Percentiles rank a stretch among this genome's conserved stretches.
phyloP scores from a whole-genome alignment of 1,284 basidiomycete genomes.

The Sanghuangporus weigelae region DNA sequence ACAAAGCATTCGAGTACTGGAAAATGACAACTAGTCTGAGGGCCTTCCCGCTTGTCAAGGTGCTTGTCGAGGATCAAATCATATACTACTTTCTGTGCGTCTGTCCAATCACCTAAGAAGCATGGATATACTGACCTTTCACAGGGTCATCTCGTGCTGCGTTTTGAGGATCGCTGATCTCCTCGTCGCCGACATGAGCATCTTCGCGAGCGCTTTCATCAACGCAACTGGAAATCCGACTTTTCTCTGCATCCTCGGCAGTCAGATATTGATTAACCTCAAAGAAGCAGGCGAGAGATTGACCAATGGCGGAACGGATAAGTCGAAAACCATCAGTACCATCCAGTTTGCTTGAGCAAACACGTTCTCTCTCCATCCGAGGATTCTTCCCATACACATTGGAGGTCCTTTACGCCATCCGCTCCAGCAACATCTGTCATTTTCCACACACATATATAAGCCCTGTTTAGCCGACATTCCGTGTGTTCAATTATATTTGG shows the following conservation, averaged over 20 bases:
- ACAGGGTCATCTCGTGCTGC: not conserved
- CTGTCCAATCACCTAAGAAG: not conserved
- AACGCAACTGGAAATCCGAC: not conserved
- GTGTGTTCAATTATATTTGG: not conserved
- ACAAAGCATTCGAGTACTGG: conserved; percentile 1
- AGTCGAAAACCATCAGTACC: not conserved
- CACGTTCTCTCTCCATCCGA: too few relatives aligned
- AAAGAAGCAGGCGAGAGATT: conserved; percentile 5
- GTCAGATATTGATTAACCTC: conserved; percentile 5
- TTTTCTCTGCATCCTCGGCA: conserved; percentile 2
- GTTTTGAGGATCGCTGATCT: not conserved
- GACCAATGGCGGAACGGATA: conserved; percentile 1
- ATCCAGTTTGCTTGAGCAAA: not conserved
- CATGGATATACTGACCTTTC: not conserved
- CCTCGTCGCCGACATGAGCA: not conserved
- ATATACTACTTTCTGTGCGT: conserved; percentile 1
- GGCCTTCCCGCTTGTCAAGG: not conserved
- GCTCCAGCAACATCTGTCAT: too few relatives aligned
- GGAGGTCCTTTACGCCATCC: too few relatives aligned
- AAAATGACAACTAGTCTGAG: not conserved
- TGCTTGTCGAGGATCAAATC: conserved; percentile 5
- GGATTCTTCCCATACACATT: too few relatives aligned
- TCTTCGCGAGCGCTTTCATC: not conserved
- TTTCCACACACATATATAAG: too few relatives aligned
- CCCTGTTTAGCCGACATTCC: too few relatives aligned